These are phyloP conservation scores for Colletotrichum eleusines DNA, from an alignment of 2,329 filamentous ascomycete genomes.

Conservation along the genomic window DNA sequence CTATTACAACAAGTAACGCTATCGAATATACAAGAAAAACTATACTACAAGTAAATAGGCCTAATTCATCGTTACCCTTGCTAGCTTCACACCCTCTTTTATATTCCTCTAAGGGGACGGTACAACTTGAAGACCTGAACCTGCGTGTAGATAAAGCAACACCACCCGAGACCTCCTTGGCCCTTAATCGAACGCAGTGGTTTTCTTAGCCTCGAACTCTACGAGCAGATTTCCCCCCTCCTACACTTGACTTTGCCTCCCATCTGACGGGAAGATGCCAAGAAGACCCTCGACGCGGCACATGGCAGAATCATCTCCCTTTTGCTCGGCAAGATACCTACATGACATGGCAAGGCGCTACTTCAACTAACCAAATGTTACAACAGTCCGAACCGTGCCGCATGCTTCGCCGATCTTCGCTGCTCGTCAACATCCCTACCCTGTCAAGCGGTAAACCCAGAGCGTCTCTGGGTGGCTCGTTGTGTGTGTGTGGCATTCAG, in stretches of 20 bases:
- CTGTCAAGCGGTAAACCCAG: neutral
- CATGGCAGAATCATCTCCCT: constrained; percentile 2
- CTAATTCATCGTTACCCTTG: neutral
- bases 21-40: neutral
- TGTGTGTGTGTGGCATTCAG: neutral
- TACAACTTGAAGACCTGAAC: neutral
- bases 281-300: neutral
- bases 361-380: neutral
- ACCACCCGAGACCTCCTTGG: neutral
- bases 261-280: neutral
- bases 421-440: constrained; percentile 40
- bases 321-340: neutral
- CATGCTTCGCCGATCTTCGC: constrained; percentile 24
- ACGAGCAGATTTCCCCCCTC: constrained; percentile 20
- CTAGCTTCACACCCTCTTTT: neutral
- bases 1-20: neutral
- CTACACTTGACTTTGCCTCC: constrained; percentile 1
- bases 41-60: neutral
- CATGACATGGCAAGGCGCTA: neutral
- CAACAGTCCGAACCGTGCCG: neutral
- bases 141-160: neutral
- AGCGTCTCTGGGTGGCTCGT: neutral
- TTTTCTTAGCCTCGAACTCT: constrained; percentile 19
- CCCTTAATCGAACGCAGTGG: constrained; percentile 15
- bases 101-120: neutral